phyloP scores from a whole-genome alignment of 2,329 filamentous ascomycete genomes.

The Chrysoporthe deuterocubensis region DNA sequence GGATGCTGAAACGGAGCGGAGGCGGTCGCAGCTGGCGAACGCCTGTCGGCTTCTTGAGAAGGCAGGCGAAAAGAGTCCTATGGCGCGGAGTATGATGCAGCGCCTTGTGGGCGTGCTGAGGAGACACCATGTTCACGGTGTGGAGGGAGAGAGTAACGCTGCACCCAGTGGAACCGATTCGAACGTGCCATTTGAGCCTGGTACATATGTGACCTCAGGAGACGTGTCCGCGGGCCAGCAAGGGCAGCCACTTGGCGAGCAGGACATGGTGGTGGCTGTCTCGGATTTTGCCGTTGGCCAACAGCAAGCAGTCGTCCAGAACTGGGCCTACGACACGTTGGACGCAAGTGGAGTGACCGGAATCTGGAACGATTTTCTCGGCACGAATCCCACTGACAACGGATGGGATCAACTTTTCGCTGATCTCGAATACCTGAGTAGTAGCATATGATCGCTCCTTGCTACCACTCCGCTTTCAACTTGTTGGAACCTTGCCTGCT shows the following conservation, averaged over 20 bases:
- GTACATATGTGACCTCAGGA: background rate
- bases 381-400: slow-evolving; percentile 14
- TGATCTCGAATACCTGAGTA: slow-evolving; percentile 23
- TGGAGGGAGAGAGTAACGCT: background rate
- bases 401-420: slow-evolving; percentile 33
- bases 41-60: slow-evolving; percentile 30
- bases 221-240: background rate
- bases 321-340: slow-evolving; percentile 7
- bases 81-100: slow-evolving; percentile 29
- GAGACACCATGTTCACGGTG: slow-evolving; percentile 23
- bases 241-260: background rate
- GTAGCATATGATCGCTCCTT: slow-evolving; percentile 4
- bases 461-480: no score
- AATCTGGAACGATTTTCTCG: slow-evolving; percentile 27
- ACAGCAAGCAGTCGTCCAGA: background rate
- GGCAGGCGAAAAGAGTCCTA: slow-evolving; percentile 26
- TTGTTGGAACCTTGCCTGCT: no score
- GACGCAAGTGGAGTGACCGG: slow-evolving; percentile 10
- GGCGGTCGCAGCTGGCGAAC: slow-evolving; percentile 24
- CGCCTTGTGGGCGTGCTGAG: slow-evolving; percentile 27
- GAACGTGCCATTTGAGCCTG: background rate
- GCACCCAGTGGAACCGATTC: background rate
- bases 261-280: background rate
- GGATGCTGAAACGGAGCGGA: slow-evolving; percentile 24
- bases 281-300: background rate